Percentiles rank a stretch among this genome's conserved stretches.
These are phyloP conservation scores for Lasiodiplodia hormozganensis DNA, from an alignment of 2,329 filamentous ascomycete species.

Conservation along the genomic window DNA sequence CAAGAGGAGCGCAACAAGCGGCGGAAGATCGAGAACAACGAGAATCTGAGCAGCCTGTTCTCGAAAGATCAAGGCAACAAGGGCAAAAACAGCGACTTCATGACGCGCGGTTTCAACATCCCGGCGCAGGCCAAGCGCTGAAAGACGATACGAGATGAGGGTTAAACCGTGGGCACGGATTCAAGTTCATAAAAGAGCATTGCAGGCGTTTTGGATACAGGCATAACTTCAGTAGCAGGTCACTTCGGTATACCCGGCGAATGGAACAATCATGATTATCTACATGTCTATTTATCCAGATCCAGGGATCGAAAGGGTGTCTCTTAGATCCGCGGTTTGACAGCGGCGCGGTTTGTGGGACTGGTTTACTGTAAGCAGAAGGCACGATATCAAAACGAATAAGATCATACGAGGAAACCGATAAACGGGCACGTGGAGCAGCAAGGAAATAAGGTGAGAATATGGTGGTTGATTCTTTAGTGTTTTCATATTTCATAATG, in stretches of 20 bases:
- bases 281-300: background rate
- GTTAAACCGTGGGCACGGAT: background rate
- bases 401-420: background rate
- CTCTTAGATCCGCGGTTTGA: background rate
- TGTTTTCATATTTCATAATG: background rate
- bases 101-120: slow-evolving; percentile 57
- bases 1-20: slow-evolving; percentile 83
- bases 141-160: background rate
- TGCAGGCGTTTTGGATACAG: background rate
- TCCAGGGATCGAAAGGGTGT: background rate
- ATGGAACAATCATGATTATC: slow-evolving; percentile 2
- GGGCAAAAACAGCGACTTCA: slow-evolving; percentile 55
- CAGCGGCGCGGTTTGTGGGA: background rate
- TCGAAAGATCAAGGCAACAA: slow-evolving; percentile 33
- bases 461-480: background rate
- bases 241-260: slow-evolving; percentile 9
- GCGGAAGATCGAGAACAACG: slow-evolving; percentile 68
- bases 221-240: background rate
- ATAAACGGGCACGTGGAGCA: background rate
- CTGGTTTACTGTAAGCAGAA: slow-evolving; percentile 1
- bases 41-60: slow-evolving; percentile 58
- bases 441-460: background rate
- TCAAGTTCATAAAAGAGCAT: background rate
- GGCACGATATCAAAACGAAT: background rate
- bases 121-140: slow-evolving; percentile 30